Conservation (phyloP, 2,329 filamentous ascomycete genomes). For the Onygena corvina region DNA sequence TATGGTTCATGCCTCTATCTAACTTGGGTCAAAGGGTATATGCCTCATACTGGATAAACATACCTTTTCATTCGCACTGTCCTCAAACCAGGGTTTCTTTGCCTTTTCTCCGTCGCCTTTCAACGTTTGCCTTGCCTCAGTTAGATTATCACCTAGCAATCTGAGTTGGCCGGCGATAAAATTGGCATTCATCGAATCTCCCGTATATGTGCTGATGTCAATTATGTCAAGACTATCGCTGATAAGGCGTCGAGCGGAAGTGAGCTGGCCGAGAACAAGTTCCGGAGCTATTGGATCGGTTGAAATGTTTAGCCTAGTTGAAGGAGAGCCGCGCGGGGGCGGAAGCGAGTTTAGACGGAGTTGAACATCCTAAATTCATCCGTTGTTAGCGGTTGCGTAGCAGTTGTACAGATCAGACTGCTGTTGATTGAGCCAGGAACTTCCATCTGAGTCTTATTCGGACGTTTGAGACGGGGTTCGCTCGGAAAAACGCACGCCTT, state of each 20-base stretch:
- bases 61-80: conserved; percentile 47
- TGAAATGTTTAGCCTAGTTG: conserved; percentile 43
- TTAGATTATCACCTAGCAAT: conserved; percentile 48
- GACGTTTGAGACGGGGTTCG: no score
- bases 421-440: not conserved
- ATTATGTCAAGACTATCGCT: conserved; percentile 75
- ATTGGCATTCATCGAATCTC: conserved; percentile 47
- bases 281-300: conserved; percentile 43
- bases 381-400: not conserved
- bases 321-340: conserved; percentile 40
- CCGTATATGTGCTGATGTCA: conserved; percentile 61
- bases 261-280: conserved; percentile 56
- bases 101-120: conserved; percentile 43
- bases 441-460: no score
- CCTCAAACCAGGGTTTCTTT: conserved; percentile 45
- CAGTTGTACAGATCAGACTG: not conserved
- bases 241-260: conserved; percentile 60
- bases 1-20: not conserved
- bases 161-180: conserved; percentile 49
- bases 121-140: conserved; percentile 47
- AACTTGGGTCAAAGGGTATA: not conserved
- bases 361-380: conserved; percentile 50
- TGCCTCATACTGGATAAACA: conserved; percentile 10
- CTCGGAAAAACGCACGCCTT: conserved; percentile 52
- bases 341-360: conserved; percentile 52